Evolutionary conservation across 169 alveolate genomes (phyloP), one percentile per base, ranked within the genome.

Genomic region (Amoebophrya sp.): DNA sequence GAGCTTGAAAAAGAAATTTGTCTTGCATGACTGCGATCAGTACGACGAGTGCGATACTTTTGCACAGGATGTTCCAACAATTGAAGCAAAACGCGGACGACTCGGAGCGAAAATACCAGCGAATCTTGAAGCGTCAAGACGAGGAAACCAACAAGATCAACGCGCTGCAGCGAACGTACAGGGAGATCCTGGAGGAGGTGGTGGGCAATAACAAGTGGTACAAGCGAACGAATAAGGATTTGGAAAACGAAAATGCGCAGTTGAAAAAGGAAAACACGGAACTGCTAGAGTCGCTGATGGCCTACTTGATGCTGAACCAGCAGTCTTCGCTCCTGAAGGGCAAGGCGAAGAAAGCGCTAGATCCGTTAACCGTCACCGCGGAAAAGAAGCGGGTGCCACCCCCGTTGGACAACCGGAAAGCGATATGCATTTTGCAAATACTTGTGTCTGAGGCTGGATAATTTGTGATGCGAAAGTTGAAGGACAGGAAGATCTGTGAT

Each of bases 141-240:
- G 83, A 66, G 83, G 83, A 66, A 25, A 12, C 38, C 35, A 66
- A 7, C 83, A 66, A 66, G 83, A n/a, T 66, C 18, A 25, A 2
- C 38, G 83, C 83, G 29, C 18, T 66, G 83, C 83, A 66, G 18
- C 12, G 83, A 25, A n/a, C 35, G 35, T 66, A 66, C 35, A 2
- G 83, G 32, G 83, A 66, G 83, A n/a, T 66, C 38, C 83, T 66
- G 35, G 83, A 66, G 35, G 83, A 66, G 83, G 1, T 66, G 35
- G 83, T 66, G 35, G 83, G 83, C 7, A 66, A 66, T 25, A 66
- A 66, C 83, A 66, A 66, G 83, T 66, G 83, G 83, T 66, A 66
- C 83, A 66, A 66, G 83, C 83, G 83, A 0, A 25, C 18, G 39
- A 66, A 66, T 25, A 12, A 66, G 10, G 83, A 66, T 25, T 25